Evolutionary conservation across 148 eudicot species (phyloP).

Genomic region (Rhododendron williamsianum): DNA sequence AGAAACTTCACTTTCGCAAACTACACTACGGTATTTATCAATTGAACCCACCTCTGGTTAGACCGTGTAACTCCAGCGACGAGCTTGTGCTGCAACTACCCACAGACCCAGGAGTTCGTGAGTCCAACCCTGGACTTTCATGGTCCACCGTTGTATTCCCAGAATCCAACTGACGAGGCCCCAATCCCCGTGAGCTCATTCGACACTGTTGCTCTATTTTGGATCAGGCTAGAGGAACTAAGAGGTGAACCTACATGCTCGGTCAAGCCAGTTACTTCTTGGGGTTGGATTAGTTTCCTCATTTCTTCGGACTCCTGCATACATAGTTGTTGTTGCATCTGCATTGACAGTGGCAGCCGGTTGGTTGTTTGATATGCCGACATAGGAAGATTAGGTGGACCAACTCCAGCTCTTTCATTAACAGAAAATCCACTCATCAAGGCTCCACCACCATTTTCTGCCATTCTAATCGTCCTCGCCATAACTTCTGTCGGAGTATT

Average conservation of each 20-base stretch:
- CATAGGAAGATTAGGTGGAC: neutral
- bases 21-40: neutral
- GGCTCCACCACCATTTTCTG: slow-evolving; percentile 9
- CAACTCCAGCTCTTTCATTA: neutral
- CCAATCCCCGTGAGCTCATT: neutral
- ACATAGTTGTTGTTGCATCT: neutral
- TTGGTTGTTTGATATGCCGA: neutral
- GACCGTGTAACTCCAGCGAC: neutral
- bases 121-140: slow-evolving; percentile 1
- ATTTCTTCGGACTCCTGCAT: neutral
- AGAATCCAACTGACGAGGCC: neutral
- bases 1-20: neutral
- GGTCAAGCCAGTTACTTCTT: neutral
- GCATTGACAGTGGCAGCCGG: neutral
- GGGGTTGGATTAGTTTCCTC: neutral
- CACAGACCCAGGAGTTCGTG: neutral
- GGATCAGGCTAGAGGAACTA: neutral
- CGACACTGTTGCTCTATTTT: neutral
- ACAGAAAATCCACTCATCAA: slow-evolving; percentile 6
- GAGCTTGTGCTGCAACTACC: neutral
- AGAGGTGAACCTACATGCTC: slow-evolving; percentile 5
- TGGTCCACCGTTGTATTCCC: neutral
- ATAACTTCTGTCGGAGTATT: neutral
- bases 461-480: neutral
- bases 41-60: neutral